Evolutionary conservation across 768 basidiomycete genomes (phyloP), one percentile per base, ranked within the genome.

Genomic region (Suillus spraguei): DNA sequence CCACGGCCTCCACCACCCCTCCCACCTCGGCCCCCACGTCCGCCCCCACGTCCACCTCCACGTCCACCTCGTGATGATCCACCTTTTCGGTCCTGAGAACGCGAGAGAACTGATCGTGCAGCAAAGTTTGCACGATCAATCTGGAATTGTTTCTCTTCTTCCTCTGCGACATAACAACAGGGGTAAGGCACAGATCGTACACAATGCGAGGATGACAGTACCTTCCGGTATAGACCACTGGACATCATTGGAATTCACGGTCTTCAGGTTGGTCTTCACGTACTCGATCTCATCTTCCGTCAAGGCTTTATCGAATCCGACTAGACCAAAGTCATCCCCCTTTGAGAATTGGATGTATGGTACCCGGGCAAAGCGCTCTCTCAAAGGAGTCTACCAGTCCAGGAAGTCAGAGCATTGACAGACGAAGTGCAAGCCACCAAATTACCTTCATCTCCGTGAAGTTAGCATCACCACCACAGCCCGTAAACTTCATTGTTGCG

Each of bases 81-180:
- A 33, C 81, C 74, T 14, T 79, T 79, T 20, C 75, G 70, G 41
- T 79, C 62, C 67, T 77, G 74, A 77, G 79, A 63, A 79, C 81
- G 69, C 70, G 69, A 78, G 35, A 77, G 70, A 14, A 70, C 74
- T 5, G 80, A 81, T 66, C 82, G 83, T 1, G 90, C 91, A 4
- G 89, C 87, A 20, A 82, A 80, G 65, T 88, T 83, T 2, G 90
- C 91, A 13, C 91, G 88, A 70, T 91, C 87, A 35, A 91, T 79
- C 69, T 90, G 88, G 78, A 92, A 91, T 1, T 78, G 76, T 69
- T 86, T 88, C 68, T 92, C 91, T 55, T 85, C 85, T 32, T 87
- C 86, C 81, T 91, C 91, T 91, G 69, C 56, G 65, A 64, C n/a
- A 50, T 6, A 60, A 62, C 35, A 36, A 38, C 62, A 49, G 13